Conservation (phyloP, 2,329 filamentous ascomycete genomes). For the Aschersonia sp. region DNA sequence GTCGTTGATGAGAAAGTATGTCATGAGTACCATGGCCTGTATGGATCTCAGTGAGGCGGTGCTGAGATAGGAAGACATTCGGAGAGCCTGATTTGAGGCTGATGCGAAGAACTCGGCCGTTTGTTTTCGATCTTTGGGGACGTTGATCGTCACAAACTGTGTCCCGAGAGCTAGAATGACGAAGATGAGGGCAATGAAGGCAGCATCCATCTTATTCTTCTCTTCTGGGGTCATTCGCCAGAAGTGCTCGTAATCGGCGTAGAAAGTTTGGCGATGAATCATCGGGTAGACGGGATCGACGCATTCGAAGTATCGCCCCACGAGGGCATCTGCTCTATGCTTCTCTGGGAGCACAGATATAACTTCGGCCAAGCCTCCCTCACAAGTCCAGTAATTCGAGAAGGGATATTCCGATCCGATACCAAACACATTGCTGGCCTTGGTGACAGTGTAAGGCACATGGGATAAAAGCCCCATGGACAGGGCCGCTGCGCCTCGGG, state of each 20-base stretch:
- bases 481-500: conserved; percentile 35
- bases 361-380: conserved; percentile 60
- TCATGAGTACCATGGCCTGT: conserved; percentile 67
- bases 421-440: conserved; percentile 67
- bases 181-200: conserved; percentile 59
- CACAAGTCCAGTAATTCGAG: conserved; percentile 73
- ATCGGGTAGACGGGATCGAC: conserved; percentile 74
- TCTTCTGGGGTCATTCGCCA: conserved; percentile 48
- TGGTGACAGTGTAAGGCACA: conserved; percentile 55
- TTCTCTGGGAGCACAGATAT: conserved; percentile 63
- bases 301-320: conserved; percentile 49
- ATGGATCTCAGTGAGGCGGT: conserved; percentile 58
- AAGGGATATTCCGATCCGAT: conserved; percentile 67
- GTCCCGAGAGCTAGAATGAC: conserved; percentile 66
- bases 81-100: conserved; percentile 61
- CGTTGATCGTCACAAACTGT: conserved; percentile 52
- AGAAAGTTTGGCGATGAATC: conserved; percentile 61
- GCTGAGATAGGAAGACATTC: conserved; percentile 64
- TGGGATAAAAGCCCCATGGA: conserved; percentile 54
- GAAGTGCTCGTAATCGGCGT: conserved; percentile 65
- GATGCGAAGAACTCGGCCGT: conserved; percentile 73
- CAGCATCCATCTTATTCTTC: conserved; percentile 47
- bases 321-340: conserved; percentile 57
- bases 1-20: conserved; percentile 75
- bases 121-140: conserved; percentile 49